These are phyloP conservation scores for Ceratocystis harringtonii DNA, from an alignment of 2,329 filamentous ascomycete genomes.

Conservation along the genomic window DNA sequence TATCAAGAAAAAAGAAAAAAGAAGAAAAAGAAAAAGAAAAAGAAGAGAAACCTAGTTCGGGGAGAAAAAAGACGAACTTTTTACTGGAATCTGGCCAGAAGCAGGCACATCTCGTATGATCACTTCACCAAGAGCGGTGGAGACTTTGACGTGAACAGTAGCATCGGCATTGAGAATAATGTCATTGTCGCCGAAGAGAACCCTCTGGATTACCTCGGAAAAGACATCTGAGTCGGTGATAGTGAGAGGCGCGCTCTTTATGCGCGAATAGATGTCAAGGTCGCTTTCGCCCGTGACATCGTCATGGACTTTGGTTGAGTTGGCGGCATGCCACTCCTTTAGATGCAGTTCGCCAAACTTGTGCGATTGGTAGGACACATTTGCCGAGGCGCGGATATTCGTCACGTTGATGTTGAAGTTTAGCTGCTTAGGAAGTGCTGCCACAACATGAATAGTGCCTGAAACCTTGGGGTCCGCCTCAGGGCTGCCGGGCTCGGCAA, in stretches of 20 bases:
- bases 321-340: constrained; percentile 67
- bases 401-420: constrained; percentile 72
- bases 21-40: constrained; percentile 8
- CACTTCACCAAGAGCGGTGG: constrained; percentile 68
- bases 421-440: constrained; percentile 69
- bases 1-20: constrained; percentile 1
- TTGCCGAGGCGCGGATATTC: constrained; percentile 57
- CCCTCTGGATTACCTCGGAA: constrained; percentile 60
- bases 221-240: constrained; percentile 72
- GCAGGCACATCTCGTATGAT: constrained; percentile 71
- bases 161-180: constrained; percentile 64
- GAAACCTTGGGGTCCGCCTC: constrained; percentile 65
- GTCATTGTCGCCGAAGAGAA: constrained; percentile 58
- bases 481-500: constrained; percentile 59
- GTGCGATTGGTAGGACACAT: constrained; percentile 62
- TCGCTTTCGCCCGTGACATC: constrained; percentile 39
- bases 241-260: constrained; percentile 65
- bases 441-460: constrained; percentile 64
- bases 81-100: constrained; percentile 74
- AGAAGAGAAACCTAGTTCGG: constrained; percentile 12
- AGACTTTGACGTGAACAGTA: constrained; percentile 65
- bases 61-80: constrained; percentile 63
- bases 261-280: constrained; percentile 59
- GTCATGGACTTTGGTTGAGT: constrained; percentile 54
- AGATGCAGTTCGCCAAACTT: constrained; percentile 74